These are phyloP conservation scores for Lactarius pseudohatsudake DNA, from an alignment of 768 basidiomycete genomes.

Conservation along the genomic window DNA sequence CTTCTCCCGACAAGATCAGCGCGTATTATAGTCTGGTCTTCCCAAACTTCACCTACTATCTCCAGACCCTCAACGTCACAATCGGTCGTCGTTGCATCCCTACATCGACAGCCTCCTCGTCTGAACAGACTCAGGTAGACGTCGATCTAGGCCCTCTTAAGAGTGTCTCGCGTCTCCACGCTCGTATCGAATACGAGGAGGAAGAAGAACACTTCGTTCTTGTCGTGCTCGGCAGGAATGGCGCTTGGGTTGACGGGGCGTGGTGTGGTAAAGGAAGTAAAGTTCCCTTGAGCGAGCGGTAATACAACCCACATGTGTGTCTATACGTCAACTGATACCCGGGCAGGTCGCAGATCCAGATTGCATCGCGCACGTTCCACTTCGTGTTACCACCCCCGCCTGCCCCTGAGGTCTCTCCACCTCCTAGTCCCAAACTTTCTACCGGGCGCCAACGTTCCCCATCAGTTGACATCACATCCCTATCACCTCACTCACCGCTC, in stretches of 20 bases:
- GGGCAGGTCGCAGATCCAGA: conserved; percentile 88
- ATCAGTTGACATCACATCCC: conserved; percentile 69
- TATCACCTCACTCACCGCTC: conserved; percentile 79
- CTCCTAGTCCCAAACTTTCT: conserved; percentile 75
- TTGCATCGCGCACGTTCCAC: conserved; percentile 94
- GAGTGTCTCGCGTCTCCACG: conserved; percentile 96
- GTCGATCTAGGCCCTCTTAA: conserved; percentile 95
- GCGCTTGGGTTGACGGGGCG: conserved; percentile 97
- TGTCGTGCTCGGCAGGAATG: conserved; percentile 92
- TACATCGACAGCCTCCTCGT: conserved; percentile 54
- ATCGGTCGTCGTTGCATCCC: conserved; percentile 88
- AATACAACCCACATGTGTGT: conserved; percentile 25
- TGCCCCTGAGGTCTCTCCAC: conserved; percentile 75
- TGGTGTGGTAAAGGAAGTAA: conserved; percentile 89
- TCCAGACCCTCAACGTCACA: conserved; percentile 90
- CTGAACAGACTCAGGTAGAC: conserved; percentile 62
- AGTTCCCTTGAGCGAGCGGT: conserved; percentile 86
- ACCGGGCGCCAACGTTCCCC: conserved; percentile 65
- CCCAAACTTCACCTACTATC: conserved; percentile 93
- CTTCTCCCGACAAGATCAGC: conserved; percentile 72
- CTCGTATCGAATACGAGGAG: conserved; percentile 92
- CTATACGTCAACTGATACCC: conserved; percentile 28
- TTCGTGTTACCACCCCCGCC: conserved; percentile 92
- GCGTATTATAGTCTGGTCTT: conserved; percentile 95
- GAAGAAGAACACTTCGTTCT: conserved; percentile 86